Evolutionary conservation across 2,329 filamentous ascomycete genomes (phyloP).

Genomic region (Pseudocercospora pini-densiflorae): DNA sequence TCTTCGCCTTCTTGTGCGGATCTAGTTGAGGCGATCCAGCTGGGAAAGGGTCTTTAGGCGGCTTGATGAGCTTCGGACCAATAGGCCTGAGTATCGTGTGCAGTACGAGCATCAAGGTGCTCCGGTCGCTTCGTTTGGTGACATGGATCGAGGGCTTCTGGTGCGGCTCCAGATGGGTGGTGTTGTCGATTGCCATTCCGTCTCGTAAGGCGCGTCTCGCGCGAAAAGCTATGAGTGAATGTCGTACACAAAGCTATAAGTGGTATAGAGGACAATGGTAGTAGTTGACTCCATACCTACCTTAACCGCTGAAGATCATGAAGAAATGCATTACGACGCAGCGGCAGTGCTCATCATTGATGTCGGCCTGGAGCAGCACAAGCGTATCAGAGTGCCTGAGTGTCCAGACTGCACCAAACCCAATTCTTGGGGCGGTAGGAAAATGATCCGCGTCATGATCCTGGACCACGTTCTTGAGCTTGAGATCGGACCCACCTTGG

Average conservation of each 20-base stretch:
- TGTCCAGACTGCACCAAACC: no score
- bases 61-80: slow-evolving; percentile 42
- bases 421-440: background rate
- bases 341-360: background rate
- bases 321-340: background rate
- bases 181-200: background rate
- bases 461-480: slow-evolving; percentile 1
- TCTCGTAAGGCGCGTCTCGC: background rate
- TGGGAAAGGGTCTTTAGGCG: slow-evolving; percentile 38
- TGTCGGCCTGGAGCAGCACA: background rate
- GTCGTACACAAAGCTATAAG: background rate
- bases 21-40: slow-evolving; percentile 48
- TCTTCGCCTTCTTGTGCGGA: slow-evolving; percentile 41
- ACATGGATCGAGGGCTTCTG: slow-evolving; percentile 37
- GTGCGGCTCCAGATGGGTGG: background rate
- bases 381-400: background rate
- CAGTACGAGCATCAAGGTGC: slow-evolving; percentile 41
- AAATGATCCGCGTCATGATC: background rate
- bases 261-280: background rate
- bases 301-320: background rate
- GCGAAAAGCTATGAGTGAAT: background rate
- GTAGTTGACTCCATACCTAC: background rate
- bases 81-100: slow-evolving; percentile 46
- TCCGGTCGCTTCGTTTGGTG: slow-evolving; percentile 45
- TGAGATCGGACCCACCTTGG: slow-evolving; percentile 5